These are phyloP conservation scores for Magnusiomyces suaveolens DNA, from an alignment of 1,139 yeast species.

Conservation along the genomic window DNA sequence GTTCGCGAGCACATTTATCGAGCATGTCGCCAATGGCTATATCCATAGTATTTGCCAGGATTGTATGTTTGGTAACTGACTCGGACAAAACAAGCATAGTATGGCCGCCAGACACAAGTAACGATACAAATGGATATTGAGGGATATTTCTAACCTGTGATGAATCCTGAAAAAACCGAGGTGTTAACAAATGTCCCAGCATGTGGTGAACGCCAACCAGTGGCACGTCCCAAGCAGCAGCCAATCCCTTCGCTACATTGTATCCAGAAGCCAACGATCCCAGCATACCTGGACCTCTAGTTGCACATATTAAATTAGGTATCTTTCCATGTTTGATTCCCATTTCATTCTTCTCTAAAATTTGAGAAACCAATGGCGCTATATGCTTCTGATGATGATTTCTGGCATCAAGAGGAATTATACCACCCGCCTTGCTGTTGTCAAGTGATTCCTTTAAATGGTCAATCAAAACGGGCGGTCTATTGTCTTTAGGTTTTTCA, in stretches of 20 bases:
- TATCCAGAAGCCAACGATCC: conserved; percentile 79
- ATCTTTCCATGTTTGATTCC: conserved; percentile 20
- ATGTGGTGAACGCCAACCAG: conserved; percentile 89
- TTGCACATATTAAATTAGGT: conserved; percentile 77
- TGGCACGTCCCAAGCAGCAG: conserved; percentile 69
- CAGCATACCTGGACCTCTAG: conserved; percentile 96
- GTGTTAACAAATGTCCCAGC: conserved; percentile 80
- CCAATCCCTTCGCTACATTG: conserved; percentile 75
- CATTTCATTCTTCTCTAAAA: conserved; percentile 24
- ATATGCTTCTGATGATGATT: conserved; percentile 60
- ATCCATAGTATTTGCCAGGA: conserved; percentile 68
- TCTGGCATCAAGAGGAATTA: conserved; percentile 79
- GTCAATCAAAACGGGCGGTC: conserved; percentile 45
- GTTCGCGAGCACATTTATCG: conserved; percentile 82
- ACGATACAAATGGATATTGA: conserved; percentile 64
- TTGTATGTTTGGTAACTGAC: conserved; percentile 53
- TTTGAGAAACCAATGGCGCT: conserved; percentile 37
- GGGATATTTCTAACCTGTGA: conserved; percentile 39
- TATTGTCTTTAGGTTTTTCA: conserved; percentile 35
- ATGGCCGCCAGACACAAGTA: conserved; percentile 90
- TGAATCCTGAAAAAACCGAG: conserved; percentile 37
- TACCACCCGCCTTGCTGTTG: conserved; percentile 66
- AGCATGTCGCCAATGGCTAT: conserved; percentile 91
- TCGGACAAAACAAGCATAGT: conserved; percentile 72
- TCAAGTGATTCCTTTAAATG: conserved; percentile 60